Base-by-base conservation (phyloP, 2,329 filamentous ascomycete genomes). In the Penicillium vulpinum region DNA sequence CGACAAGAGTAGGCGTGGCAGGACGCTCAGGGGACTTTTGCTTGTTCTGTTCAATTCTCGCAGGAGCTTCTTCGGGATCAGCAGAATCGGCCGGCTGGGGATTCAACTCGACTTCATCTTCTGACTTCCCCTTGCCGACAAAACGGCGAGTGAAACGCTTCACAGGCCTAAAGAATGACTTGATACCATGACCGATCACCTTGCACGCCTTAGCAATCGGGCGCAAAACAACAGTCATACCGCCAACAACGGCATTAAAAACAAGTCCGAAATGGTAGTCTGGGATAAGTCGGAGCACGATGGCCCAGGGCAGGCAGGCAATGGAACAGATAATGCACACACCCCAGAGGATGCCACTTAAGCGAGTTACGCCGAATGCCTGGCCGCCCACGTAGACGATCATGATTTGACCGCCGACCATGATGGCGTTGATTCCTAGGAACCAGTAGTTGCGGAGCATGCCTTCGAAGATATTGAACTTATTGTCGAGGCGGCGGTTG, bases 391-490 rank as follows among this genome's bases (percentile, higher is more conserved):
- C 85, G 68, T 90, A 94, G 67, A 97, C 84, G 71, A 97, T 97
- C 75, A 97, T 83, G 26, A 94, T 80, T 72, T 97, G 93, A 22
- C 90, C 91, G 62, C 86, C 92, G 64, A 93, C 86, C 89, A 97
- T 97, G 73, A 96, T 82, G 58, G 82, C 70, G 77, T 92, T 92
- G 75, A 97, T 97, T 38, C 77, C 83, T 36, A 95, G 84, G 78
- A 97, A 97, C 81, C 95, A 96, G 77, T 83, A 89, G 74, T 97
- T 97, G 71, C 85, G 85, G 26, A 83, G 83, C 57, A 97, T 84
- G 53, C 91, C 91, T 71, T 97, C 93, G 59, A 97, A 93, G 61
- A 97, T 92, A 76, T 97, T 97, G 81, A 96, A 92, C 54, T 87
- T 85, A 76, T 97, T 97, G 74, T 97, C 93, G 53, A 97, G 82